Evolutionary conservation across 2,329 filamentous ascomycete species (phyloP).

Genomic region (Paecilomyces variotii): DNA sequence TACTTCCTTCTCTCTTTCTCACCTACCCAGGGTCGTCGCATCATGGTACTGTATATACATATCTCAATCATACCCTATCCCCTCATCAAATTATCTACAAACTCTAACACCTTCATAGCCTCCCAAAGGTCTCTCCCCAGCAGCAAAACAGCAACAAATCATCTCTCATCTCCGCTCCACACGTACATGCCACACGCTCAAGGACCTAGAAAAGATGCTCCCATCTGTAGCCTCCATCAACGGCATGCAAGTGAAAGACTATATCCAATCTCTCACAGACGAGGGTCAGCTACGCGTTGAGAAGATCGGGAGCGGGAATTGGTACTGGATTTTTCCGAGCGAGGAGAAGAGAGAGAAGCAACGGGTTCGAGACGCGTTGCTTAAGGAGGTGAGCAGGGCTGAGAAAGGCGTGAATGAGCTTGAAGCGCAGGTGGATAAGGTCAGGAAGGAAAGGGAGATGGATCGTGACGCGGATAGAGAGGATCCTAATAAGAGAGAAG

Average conservation of each 20-base stretch:
- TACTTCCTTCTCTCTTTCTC: too few relatives aligned
- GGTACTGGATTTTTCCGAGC: constrained; percentile 61
- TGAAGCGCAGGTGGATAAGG: constrained; percentile 28
- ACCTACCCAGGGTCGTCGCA: too few relatives aligned
- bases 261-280: constrained; percentile 53
- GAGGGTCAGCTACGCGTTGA: constrained; percentile 56
- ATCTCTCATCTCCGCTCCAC: constrained; percentile 53
- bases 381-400: constrained; percentile 21
- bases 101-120: constrained; percentile 12
- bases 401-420: constrained; percentile 22
- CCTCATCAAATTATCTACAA: neutral
- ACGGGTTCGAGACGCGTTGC: constrained; percentile 17
- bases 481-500: constrained; percentile 11
- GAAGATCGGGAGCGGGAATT: constrained; percentile 64
- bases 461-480: constrained; percentile 12
- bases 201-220: constrained; percentile 59
- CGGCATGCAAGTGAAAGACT: constrained; percentile 60
- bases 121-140: constrained; percentile 50
- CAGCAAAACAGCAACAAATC: constrained; percentile 51
- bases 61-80: too few relatives aligned
- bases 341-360: constrained; percentile 47
- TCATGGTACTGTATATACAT: too few relatives aligned
- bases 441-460: constrained; percentile 15
- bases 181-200: constrained; percentile 55
- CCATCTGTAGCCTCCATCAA: constrained; percentile 56